Percentiles rank a stretch among this genome's conserved stretches.
Conservation (phyloP, 768 basidiomycete genomes). For the Holtermanniella nyarrowii region DNA sequence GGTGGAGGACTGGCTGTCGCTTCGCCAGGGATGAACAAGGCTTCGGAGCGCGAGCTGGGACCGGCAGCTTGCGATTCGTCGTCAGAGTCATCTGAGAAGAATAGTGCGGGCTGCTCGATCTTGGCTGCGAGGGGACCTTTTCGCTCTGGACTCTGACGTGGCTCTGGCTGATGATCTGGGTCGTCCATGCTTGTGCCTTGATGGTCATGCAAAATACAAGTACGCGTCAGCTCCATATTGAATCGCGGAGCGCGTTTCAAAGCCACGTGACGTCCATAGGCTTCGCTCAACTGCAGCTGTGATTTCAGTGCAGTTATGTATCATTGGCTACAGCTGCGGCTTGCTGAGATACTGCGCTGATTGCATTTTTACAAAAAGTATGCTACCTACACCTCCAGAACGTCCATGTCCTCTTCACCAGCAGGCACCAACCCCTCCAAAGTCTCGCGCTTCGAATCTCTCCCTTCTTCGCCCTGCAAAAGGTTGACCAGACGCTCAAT, state of each 20-base stretch:
- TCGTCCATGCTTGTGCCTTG: background rate
- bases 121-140: background rate
- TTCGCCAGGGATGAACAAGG: background rate
- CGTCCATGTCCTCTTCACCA: slow-evolving; percentile 51
- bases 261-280: too few species aligned
- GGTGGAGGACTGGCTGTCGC: background rate
- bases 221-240: background rate
- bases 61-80: background rate
- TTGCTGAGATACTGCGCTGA: too few species aligned
- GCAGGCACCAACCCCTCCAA: slow-evolving; percentile 56
- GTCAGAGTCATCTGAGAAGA: background rate
- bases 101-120: background rate
- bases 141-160: background rate
- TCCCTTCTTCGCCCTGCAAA: slow-evolving; percentile 45
- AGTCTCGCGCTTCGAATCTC: slow-evolving; percentile 39
- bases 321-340: too few species aligned
- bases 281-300: too few species aligned
- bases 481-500: slow-evolving; percentile 80
- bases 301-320: too few species aligned
- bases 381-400: slow-evolving; percentile 61
- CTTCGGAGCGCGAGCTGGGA: background rate
- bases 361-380: too few species aligned
- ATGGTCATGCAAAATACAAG: background rate
- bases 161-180: background rate
- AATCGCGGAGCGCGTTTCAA: too few species aligned